These are phyloP conservation scores for Spizellomyces sp. DNA, from an alignment of 192 early-diverging fungal genomes.

Conservation along the genomic window DNA sequence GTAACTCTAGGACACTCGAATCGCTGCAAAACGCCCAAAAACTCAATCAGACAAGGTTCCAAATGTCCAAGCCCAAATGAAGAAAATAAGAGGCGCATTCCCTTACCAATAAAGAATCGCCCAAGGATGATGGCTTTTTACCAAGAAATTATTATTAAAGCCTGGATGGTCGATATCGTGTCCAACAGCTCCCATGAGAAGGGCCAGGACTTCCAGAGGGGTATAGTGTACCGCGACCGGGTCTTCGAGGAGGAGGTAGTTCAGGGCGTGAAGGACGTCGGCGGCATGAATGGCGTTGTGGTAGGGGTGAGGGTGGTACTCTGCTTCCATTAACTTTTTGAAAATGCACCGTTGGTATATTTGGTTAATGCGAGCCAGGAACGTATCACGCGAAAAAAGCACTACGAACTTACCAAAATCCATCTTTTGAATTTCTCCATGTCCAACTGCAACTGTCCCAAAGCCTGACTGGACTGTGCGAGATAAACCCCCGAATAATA, in stretches of 20 bases:
- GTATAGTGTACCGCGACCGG: constrained; percentile 32
- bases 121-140: constrained; percentile 50
- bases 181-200: constrained; percentile 46
- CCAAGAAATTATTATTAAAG: constrained; percentile 50
- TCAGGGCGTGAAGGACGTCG: constrained; percentile 55
- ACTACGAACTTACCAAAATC: constrained; percentile 43
- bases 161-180: constrained; percentile 63
- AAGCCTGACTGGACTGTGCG: constrained; percentile 35
- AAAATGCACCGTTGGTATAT: too few species aligned
- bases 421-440: constrained; percentile 44
- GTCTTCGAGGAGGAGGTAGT: constrained; percentile 47
- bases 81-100: too few species aligned
- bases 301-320: constrained; percentile 55
- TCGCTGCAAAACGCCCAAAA: constrained; percentile 17
- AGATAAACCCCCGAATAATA: constrained; percentile 44
- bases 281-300: constrained; percentile 61
- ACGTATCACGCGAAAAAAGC: constrained; percentile 1
- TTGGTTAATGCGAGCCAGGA: too few species aligned
- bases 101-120: constrained; percentile 47
- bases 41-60: constrained; percentile 13
- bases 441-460: constrained; percentile 32
- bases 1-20: constrained; percentile 49
- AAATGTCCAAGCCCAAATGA: background rate
- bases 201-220: constrained; percentile 41
- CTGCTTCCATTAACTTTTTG: constrained; percentile 44